These are phyloP conservation scores for Geum urbanum DNA, from an alignment of 306 rosid species.

Conservation along the genomic window DNA sequence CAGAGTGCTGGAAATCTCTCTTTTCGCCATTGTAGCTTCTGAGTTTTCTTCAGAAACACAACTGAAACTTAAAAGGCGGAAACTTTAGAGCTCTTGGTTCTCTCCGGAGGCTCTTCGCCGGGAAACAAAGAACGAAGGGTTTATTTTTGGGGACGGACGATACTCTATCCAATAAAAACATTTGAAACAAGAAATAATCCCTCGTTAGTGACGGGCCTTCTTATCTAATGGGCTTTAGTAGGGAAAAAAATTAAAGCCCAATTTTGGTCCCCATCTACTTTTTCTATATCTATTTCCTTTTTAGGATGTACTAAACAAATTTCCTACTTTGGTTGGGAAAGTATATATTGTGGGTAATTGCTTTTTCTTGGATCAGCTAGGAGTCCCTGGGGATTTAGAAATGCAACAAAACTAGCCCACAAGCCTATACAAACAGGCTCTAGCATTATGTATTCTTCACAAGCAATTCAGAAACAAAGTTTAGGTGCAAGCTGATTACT, in stretches of 20 bases:
- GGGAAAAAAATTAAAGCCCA: too few species aligned
- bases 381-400: not conserved
- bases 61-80: not conserved
- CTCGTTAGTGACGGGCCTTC: not conserved
- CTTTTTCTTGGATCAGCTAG: too few species aligned
- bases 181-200: not conserved
- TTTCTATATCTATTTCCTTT: not conserved
- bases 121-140: conserved; percentile 17
- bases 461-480: not conserved
- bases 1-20: conserved; percentile 72
- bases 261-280: not conserved
- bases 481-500: too few species aligned
- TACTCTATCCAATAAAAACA: not conserved
- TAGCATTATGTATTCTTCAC: not conserved
- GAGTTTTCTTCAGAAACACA: not conserved
- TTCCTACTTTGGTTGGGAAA: not conserved
- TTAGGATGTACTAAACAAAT: not conserved
- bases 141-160: not conserved
- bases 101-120: conserved; percentile 4
- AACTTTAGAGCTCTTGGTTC: conserved; percentile 10
- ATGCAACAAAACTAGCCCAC: not conserved
- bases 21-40: conserved; percentile 48
- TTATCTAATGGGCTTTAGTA: not conserved
- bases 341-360: too few species aligned
- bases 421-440: not conserved